phyloP scores from a whole-genome alignment of 78 protist species.

The Dictyostelium firmibasis region DNA sequence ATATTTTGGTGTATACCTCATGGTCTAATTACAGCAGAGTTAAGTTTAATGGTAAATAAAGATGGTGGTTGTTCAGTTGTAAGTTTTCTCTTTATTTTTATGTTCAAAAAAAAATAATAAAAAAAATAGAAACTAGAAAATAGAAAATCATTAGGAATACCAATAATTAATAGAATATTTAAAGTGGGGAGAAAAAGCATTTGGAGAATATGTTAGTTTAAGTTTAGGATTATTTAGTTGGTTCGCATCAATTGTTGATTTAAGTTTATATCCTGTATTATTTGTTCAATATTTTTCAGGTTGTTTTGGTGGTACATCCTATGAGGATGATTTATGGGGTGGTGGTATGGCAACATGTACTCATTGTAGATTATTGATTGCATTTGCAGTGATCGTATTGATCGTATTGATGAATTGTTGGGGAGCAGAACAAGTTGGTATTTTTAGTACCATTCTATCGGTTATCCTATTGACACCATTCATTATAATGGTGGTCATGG shows the following conservation, averaged over 20 bases:
- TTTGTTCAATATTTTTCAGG: constrained; percentile 37
- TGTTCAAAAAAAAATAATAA: background rate
- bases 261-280: constrained; percentile 41
- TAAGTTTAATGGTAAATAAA: background rate
- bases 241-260: constrained; percentile 28
- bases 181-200: constrained; percentile 72
- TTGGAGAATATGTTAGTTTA: constrained; percentile 8
- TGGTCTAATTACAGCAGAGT: constrained; percentile 72
- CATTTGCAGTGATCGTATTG: constrained; percentile 22
- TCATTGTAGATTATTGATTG: constrained; percentile 1
- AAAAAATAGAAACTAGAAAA: no score
- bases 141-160: background rate
- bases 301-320: background rate
- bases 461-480: constrained; percentile 41
- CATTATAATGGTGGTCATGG: constrained; percentile 42
- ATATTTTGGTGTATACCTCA: constrained; percentile 58
- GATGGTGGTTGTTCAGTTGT: constrained; percentile 68
- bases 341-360: constrained; percentile 2
- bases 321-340: constrained; percentile 32
- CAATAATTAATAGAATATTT: background rate
- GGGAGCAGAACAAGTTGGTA: constrained; percentile 74
- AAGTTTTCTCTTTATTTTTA: background rate
- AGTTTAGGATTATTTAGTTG: constrained; percentile 55
- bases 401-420: constrained; percentile 23
- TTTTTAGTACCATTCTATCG: constrained; percentile 19